A percentile compares a stretch with the other conserved stretches of the same genome.
These are phyloP conservation scores for Fusarium sublunatum DNA, from an alignment of 2,329 filamentous ascomycete genomes.

Conservation along the genomic window DNA sequence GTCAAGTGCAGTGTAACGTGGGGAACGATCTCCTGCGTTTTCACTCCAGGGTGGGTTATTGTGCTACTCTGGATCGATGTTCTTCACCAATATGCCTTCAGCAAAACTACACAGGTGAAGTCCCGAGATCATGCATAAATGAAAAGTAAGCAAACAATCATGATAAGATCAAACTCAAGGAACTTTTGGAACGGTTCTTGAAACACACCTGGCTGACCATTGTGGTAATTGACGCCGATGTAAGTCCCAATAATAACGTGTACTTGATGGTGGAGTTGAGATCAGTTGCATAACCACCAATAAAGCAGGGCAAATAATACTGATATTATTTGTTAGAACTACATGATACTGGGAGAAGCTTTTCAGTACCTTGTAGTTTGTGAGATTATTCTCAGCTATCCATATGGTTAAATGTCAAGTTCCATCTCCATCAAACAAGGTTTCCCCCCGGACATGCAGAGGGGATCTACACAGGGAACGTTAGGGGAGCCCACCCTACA, in stretches of 20 bases:
- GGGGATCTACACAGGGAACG: conserved; percentile 10
- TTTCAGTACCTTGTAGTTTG: background rate
- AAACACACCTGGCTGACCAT: too few relatives aligned
- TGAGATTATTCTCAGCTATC: background rate
- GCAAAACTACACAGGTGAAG: too few relatives aligned
- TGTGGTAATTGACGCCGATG: background rate
- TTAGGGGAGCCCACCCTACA: conserved; percentile 12
- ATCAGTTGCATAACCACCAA: background rate
- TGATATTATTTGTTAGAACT: background rate
- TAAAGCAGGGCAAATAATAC: background rate
- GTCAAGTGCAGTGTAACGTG: conserved; percentile 24
- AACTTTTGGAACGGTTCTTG: conserved; percentile 9
- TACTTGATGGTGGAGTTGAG: background rate
- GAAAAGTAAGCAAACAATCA: background rate
- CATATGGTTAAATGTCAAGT: background rate
- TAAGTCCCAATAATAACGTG: background rate
- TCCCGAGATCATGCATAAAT: background rate
- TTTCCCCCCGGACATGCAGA: background rate
- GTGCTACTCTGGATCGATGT: conserved; percentile 6
- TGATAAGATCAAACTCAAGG: background rate
- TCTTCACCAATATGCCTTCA: too few relatives aligned
- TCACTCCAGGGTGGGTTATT: conserved; percentile 9
- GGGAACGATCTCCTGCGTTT: conserved; percentile 16
- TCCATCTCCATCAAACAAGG: background rate
- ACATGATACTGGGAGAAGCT: background rate